Percentiles rank a stretch among this genome's conserved stretches.
Evolutionary conservation across 306 rosid species (phyloP).

Genomic region (Corylus heterophylla): DNA sequence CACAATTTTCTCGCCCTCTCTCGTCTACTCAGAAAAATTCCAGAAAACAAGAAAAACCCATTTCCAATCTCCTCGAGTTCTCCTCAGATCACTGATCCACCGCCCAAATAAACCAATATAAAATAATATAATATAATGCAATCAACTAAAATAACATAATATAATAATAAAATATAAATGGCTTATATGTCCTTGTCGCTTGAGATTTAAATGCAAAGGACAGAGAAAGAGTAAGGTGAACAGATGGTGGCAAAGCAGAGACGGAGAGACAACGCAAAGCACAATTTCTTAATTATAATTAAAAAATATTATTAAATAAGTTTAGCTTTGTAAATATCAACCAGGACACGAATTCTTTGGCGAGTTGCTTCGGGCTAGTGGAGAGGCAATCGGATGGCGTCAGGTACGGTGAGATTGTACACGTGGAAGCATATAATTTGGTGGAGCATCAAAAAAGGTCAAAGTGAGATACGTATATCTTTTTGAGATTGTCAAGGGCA

Average conservation of each 20-base stretch:
- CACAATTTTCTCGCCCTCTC: slow-evolving; percentile 18
- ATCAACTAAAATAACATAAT: background rate
- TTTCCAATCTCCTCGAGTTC: slow-evolving; percentile 27
- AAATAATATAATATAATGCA: background rate
- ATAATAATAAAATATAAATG: background rate
- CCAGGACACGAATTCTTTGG: too few species aligned
- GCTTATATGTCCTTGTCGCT: slow-evolving; percentile 3
- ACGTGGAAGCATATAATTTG: background rate
- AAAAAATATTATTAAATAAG: too few species aligned
- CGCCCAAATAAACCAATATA: background rate
- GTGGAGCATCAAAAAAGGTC: background rate
- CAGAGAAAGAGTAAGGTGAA: background rate
- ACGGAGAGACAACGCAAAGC: background rate
- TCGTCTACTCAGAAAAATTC: slow-evolving; percentile 15
- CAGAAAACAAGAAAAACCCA: slow-evolving; percentile 4
- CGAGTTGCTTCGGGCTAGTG: background rate
- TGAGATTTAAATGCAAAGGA: background rate
- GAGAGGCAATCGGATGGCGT: background rate
- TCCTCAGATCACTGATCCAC: slow-evolving; percentile 31
- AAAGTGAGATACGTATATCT: too few species aligned
- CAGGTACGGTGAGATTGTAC: background rate
- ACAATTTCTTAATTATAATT: background rate
- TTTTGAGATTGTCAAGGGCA: background rate
- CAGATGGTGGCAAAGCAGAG: background rate
- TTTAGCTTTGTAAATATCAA: too few species aligned